Evolutionary conservation across 2,329 filamentous ascomycete species (phyloP), one percentile per base, ranked within the genome.

Genomic region (Aaosphaeria pasadenensis): DNA sequence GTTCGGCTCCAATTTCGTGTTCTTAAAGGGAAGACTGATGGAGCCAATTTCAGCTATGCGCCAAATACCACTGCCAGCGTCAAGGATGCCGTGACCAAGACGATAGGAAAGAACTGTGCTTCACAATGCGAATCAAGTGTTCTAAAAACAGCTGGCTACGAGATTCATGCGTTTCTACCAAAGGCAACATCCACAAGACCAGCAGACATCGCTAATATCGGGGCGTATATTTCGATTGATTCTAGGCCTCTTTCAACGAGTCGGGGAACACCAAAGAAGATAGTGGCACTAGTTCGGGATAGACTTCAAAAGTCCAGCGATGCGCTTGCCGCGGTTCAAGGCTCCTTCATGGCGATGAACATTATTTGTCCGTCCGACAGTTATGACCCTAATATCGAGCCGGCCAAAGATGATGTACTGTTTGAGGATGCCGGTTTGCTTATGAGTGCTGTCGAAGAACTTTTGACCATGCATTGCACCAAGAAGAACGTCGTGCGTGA

Each of bases 331-430:
- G 57, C 64, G 7, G 55, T 74, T 24, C 76, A 74, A 13, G 78
- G 81, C 44, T 77, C 79, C 0, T 90, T 91, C 60, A 67, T 90
- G 38, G 76, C 76, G 38, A 67, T 91, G 35, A 79, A 83, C 48
- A 82, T 91, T 30, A 64, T 64, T 11, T 91, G 86, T 58, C 78
- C 82, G 0, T 62, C 72, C 1, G 77, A 77, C 30, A 84, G 75
- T 49, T 91, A 91, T 58, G 88, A 91, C 67, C 74, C 78, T 1
- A 91, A 91, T 55, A 69, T 91, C 5, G 83, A 89, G 50, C 81
- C 87, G 4, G 74, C 82, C 4, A 91, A 91, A 62, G 83, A 89
- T 48, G 82, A 89, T 57, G 77, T 91, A 2, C 59, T 89, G 1
- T 90, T 91, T 59, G 74, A 73, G 4, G 73, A 88, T 44, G 79